phyloP scores from a whole-genome alignment of 225 moss, liverwort and hornwort genomes.

The Sphagnum contortum region DNA sequence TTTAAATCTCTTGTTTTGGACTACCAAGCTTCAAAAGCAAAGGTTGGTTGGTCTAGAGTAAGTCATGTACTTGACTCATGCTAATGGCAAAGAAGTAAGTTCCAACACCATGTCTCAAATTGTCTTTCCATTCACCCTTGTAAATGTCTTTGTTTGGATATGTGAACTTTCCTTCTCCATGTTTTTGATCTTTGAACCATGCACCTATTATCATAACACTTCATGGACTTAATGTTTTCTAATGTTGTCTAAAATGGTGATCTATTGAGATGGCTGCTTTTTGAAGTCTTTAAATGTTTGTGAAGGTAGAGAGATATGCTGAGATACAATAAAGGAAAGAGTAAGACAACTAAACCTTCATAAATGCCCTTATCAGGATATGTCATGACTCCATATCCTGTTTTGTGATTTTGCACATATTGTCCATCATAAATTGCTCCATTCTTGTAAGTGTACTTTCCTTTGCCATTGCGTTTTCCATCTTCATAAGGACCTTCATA shows the following conservation, averaged over 20 bases:
- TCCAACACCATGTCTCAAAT: constrained; percentile 66
- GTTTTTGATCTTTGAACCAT: constrained; percentile 64
- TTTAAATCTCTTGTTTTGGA: too few relatives aligned
- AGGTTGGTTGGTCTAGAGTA: too few relatives aligned
- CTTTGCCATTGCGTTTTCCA: constrained; percentile 69
- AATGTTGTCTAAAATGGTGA: too few relatives aligned
- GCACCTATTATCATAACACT: constrained; percentile 30
- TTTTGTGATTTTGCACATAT: constrained; percentile 72
- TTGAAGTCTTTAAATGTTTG: too few relatives aligned
- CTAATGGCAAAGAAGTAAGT: constrained; percentile 81
- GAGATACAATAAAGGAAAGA: too few relatives aligned
- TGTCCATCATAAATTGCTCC: constrained; percentile 75
- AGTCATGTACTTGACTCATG: constrained; percentile 64
- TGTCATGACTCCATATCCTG: constrained; percentile 69
- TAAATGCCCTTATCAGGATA: constrained; percentile 72
- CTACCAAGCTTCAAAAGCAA: too few relatives aligned
- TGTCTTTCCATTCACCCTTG: constrained; percentile 73
- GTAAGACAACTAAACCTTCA: constrained; percentile 21
- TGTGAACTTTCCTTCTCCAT: constrained; percentile 74
- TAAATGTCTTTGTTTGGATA: constrained; percentile 81
- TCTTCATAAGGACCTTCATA: constrained; percentile 76
- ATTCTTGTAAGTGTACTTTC: constrained; percentile 53
- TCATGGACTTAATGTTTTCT: too few relatives aligned
- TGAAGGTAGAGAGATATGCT: too few relatives aligned
- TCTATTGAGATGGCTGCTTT: too few relatives aligned